Base-by-base conservation (phyloP, 177 flowering plant genomes). In the Vitis hybrid region DNA sequence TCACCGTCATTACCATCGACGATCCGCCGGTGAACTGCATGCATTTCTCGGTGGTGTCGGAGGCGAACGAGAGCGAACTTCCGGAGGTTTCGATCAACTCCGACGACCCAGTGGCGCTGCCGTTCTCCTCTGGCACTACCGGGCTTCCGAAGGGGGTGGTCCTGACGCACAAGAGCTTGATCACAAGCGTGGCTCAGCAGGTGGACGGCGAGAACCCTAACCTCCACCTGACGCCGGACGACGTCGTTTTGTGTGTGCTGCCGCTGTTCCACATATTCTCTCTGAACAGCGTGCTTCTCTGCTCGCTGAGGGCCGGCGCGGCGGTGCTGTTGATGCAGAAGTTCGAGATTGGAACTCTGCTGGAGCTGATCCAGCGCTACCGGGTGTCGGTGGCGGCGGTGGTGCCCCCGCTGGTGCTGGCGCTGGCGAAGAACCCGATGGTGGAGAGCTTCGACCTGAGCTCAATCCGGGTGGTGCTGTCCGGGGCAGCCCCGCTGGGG, bases 401-500 rank as follows among this genome's bases (percentile, higher is more conserved):
- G 29, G 98, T 93, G 20, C 98, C 98, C 50, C 98, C 98, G 58
- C 71, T 93, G 64, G 97, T 91, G 39, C 57, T 91, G 74, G 93
- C 98, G 5, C 26, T 93, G 61, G 93, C 91, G 10, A 93, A 88
- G 82, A 84, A 84, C 61, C 83, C 85, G 12, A 76, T 62, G 79
- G 93, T 88, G 50, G 91, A 74, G 71, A 73, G 62, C 12, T 90
- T 66, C 52, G 92, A 91, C 58, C 70, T 93, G 63, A 82, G 87
- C 72, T 88, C 97, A 10, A 84, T 93, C 2, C 48, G 96, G 64
- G 49, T 87, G 56, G 87, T 91, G 9, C 31, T 88, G 61, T 93
- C 94, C 1, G 98, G 97, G 15, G 98, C 93, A 7, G 98, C 98
- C 0, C 98, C 97, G 57, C 82, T 93, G n/a, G 94, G 94, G 66